Evolutionary conservation across 352 stramenopile species (phyloP), one percentile per base, ranked within the genome.

Genomic region (Phytopythium ostracodes): DNA sequence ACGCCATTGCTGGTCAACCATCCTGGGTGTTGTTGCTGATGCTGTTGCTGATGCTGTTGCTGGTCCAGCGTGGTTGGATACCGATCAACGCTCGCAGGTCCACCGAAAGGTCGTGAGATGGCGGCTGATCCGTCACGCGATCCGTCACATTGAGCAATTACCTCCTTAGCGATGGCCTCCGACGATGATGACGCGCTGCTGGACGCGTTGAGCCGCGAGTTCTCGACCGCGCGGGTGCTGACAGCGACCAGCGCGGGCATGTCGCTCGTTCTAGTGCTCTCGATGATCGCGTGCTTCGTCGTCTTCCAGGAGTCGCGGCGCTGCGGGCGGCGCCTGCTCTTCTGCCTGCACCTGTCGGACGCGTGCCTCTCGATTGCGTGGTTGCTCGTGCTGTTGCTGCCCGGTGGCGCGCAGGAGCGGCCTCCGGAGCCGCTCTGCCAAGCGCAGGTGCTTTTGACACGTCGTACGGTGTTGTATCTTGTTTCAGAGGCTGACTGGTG

Each of bases 301-400:
- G 38, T 65, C 0, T 91, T 84, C 55, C 77, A 80, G 73, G 81
- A 92, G 52, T 89, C 77, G 22, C 59, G 83, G 18, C 75, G 83
- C 17, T 89, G 83, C 53, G 83, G 83, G 11, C 72, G 83, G 5
- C 75, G 83, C 6, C 52, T 92, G 14, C 65, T 92, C 0, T 72
- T 91, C 35, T 91, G 79, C 51, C 68, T 92, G 42, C 77, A 92
- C 59, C 14, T 84, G 43, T 71, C 83, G 1, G 83, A 92, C 49
- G 58, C 72, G 15, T 70, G 79, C 0, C 67, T 72, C 43, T 67
- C 83, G 0, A 63, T 73, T 17, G 67, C 79, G 20, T 92, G 83
- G 81, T 67, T 91, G 8, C 56, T 91, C 17, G 72, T 83, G 25
- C 61, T 88, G 47, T 54, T 69, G 33, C 59, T 87, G 11, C 73